Evolutionary conservation across 257 asterid genomes (phyloP).

Genomic region (Henckelia pumila): DNA sequence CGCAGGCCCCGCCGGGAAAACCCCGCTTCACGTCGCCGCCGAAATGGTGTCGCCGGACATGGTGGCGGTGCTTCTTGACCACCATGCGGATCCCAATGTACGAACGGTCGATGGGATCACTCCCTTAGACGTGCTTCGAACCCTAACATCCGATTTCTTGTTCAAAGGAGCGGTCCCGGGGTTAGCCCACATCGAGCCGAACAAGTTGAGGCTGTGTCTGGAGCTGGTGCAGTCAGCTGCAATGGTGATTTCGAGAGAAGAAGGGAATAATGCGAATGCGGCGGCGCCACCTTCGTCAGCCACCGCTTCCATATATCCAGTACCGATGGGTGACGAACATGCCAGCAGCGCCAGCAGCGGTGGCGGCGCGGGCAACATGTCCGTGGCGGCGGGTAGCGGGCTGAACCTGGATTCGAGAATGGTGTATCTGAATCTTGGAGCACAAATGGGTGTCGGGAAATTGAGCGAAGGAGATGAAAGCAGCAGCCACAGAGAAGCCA

Average conservation of each 20-base stretch:
- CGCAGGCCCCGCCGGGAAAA: constrained; percentile 82
- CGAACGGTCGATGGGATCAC: constrained; percentile 78
- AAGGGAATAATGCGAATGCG: constrained; percentile 54
- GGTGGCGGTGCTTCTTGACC: constrained; percentile 94
- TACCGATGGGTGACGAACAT: constrained; percentile 53
- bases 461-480: constrained; percentile 48
- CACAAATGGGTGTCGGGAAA: constrained; percentile 43
- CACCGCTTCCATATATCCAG: constrained; percentile 46
- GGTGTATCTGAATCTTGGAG: constrained; percentile 81
- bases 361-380: constrained; percentile 32
- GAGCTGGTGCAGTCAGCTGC: constrained; percentile 96
- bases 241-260: constrained; percentile 86
- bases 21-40: constrained; percentile 83
- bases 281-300: constrained; percentile 31
- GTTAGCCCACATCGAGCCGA: constrained; percentile 73
- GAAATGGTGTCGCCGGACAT: constrained; percentile 98
- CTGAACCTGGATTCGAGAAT: constrained; percentile 67
- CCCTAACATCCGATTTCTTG: constrained; percentile 89
- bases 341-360: constrained; percentile 42
- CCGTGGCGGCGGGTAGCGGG: neutral
- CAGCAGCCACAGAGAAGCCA: constrained; percentile 47
- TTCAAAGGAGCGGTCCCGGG: constrained; percentile 93
- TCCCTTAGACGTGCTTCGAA: constrained; percentile 75
- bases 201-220: constrained; percentile 76
- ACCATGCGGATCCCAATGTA: constrained; percentile 90